phyloP scores from a whole-genome alignment of 192 early-diverging fungal genomes.

The Backusella morwellensis region DNA sequence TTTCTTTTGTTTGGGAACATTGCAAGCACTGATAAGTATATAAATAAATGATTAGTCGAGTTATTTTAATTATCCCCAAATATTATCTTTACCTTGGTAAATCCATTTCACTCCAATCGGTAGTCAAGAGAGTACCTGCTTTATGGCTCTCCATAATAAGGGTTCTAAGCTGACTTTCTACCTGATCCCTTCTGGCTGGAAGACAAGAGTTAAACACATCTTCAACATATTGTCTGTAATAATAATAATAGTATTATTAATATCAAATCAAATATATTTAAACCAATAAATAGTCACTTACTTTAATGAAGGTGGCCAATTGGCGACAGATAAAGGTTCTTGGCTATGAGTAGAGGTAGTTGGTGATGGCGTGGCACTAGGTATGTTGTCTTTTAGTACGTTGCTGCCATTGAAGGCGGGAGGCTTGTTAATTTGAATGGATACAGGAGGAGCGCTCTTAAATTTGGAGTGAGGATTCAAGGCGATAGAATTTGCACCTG shows the following conservation, averaged over 20 bases:
- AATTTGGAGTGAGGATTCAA: background rate
- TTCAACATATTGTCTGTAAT: slow-evolving; percentile 19
- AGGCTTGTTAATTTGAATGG: background rate
- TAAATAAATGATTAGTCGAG: background rate
- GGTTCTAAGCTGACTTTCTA: slow-evolving; percentile 2
- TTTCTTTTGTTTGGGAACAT: background rate
- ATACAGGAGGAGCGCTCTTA: background rate
- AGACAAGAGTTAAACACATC: slow-evolving; percentile 18
- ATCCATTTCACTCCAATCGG: slow-evolving; percentile 73
- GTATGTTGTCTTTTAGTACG: background rate
- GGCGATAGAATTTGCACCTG: background rate
- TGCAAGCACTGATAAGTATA: background rate
- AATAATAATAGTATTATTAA: background rate
- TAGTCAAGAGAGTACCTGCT: slow-evolving; percentile 46
- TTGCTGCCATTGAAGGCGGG: background rate
- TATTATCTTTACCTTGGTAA: slow-evolving; percentile 53
- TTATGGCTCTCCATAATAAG: slow-evolving; percentile 10
- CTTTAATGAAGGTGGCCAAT: slow-evolving; percentile 29
- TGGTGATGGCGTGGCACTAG: background rate
- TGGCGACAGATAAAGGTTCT: background rate
- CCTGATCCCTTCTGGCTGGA: slow-evolving; percentile 10
- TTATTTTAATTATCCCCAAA: background rate
- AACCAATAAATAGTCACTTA: background rate
- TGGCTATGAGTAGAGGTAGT: background rate
- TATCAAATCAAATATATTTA: background rate